Percentiles rank a stretch among this genome's conserved stretches.
phyloP scores from a whole-genome alignment of 306 rosid species.

The Aeschynomene evenia region DNA sequence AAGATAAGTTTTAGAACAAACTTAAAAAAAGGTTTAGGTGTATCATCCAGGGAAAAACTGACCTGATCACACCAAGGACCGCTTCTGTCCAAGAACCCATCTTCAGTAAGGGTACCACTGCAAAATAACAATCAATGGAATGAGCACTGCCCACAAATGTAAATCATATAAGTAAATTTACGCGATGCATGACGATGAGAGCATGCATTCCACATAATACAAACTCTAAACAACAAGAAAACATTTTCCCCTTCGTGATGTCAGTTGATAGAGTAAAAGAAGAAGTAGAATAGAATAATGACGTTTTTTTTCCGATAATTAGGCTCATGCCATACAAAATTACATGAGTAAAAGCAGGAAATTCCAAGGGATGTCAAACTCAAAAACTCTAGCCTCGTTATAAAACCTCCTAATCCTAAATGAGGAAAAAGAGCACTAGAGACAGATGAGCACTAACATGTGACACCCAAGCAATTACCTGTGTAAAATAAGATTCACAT shows the following conservation, averaged over 20 bases:
- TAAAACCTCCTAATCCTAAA: too few species aligned
- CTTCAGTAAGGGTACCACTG: conserved; percentile 62
- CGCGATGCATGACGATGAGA: background rate
- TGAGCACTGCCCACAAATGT: conserved; percentile 4
- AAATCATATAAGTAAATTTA: conserved; percentile 5
- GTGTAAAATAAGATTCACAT: too few species aligned
- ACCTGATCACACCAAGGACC: conserved; percentile 92
- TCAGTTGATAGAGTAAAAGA: too few species aligned
- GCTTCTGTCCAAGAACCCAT: conserved; percentile 54
- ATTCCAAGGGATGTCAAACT: too few species aligned
- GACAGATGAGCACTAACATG: too few species aligned
- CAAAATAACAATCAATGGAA: conserved; percentile 28
- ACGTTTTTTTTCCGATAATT: too few species aligned
- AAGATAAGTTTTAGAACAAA: background rate
- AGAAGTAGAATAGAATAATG: too few species aligned
- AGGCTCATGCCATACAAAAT: too few species aligned
- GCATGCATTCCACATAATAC: conserved; percentile 11
- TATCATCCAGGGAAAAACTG: conserved; percentile 27
- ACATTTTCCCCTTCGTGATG: background rate
- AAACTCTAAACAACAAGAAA: background rate
- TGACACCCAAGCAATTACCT: too few species aligned
- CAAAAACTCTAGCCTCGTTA: too few species aligned
- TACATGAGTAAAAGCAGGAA: too few species aligned
- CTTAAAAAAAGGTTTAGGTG: background rate
- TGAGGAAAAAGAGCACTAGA: too few species aligned